Base-by-base conservation (phyloP, 768 basidiomycete species). In the Steccherinum ochraceum region DNA sequence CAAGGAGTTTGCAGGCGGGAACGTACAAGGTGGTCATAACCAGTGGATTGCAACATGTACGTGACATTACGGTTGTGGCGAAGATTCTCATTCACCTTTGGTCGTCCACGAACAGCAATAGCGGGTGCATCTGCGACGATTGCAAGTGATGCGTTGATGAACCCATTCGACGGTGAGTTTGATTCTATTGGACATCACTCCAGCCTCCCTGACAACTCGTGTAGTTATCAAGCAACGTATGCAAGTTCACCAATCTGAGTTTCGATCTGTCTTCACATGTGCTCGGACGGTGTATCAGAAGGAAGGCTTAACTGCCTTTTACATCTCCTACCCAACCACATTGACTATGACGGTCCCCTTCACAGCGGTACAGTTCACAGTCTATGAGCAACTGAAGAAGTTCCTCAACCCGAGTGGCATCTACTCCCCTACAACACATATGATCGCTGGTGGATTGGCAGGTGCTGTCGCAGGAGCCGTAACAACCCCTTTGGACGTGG, bases 161-260 rank as follows among this genome's bases (percentile, higher is more conserved):
- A 98, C 67, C 96, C 96, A 2, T 99, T 99, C 63, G 96, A 99
- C 71, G 95, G 95, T 96, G 67, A 64, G 83, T 67, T 12, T 47
- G 10, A 46, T 5, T 24, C 24, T 21, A 46, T 40, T 10, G 11
- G 13, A 26, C 40, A n/a, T n/a, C n/a, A n/a, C n/a, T n/a, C n/a
- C n/a, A n/a, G n/a, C n/a, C n/a, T n/a, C 21, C 18, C 27, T 42
- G 20, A n/a, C 26, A 13, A 24, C 49, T 25, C 12, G 18, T 10
- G 41, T 66, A 97, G 95, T 99, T 60, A 91, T 99, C 74, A 99
- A 99, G 71, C 96, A 99, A 74, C 84, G 96, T 47, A 97, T 99
- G 96, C 96, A 99, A 69, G 76, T 98, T 51, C 93, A 94, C 71
- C 83, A 89, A 63, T 98, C 96, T 3, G 76, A 87, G 66, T 93